phyloP scores from a whole-genome alignment of 148 eudicot genomes.

The Rhododendron ovatum region DNA sequence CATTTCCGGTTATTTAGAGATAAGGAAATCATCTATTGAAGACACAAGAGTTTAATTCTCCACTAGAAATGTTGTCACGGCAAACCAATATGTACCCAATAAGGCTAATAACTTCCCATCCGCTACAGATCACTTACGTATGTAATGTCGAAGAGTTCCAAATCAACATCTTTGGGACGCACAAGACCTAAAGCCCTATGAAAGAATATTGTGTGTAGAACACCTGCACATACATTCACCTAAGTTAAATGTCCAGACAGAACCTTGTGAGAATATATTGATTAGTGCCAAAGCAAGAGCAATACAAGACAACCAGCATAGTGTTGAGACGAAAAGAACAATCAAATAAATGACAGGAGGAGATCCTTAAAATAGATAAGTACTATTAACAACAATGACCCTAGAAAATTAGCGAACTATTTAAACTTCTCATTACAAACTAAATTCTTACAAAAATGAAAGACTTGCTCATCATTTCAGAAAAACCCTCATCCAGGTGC shows the following conservation, averaged over 20 bases:
- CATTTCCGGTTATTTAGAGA: not conserved
- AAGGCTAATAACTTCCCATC: not conserved
- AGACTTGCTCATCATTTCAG: not conserved
- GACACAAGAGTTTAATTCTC: not conserved
- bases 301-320: not conserved
- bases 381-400: not conserved
- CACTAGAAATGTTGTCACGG: not conserved
- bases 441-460: not conserved
- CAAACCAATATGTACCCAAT: not conserved
- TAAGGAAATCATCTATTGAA: not conserved
- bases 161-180: conserved; percentile 81
- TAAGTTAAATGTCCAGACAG: not conserved
- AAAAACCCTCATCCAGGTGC: not conserved
- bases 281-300: not conserved
- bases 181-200: conserved; percentile 76
- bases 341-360: not conserved
- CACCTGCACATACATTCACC: conserved; percentile 57
- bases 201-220: conserved; percentile 86
- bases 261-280: not conserved
- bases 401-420: not conserved
- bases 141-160: conserved; percentile 93
- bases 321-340: not conserved
- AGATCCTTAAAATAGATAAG: not conserved
- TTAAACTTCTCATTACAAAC: not conserved
- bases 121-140: conserved; percentile 53